Evolutionary conservation across 108 stramenopile genomes (phyloP).

Genomic region (Chaetoceros tenuissimus): DNA sequence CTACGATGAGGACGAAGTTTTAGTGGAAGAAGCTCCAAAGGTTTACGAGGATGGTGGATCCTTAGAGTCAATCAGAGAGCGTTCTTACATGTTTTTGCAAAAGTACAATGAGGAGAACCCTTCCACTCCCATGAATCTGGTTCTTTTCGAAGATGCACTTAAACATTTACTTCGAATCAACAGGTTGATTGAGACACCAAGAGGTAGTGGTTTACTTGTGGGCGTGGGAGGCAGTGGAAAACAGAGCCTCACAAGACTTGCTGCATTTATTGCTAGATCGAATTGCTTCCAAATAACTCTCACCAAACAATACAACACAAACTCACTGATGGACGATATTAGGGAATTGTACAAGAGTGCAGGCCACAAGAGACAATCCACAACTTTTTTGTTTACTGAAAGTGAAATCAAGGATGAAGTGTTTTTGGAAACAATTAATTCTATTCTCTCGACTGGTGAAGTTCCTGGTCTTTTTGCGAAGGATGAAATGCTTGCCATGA

Average conservation of each 20-base stretch:
- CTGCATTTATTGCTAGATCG: conserved; percentile 72
- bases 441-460: conserved; percentile 82
- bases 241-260: conserved; percentile 77
- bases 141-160: conserved; percentile 87
- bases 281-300: conserved; percentile 87
- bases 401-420: conserved; percentile 88
- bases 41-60: conserved; percentile 84
- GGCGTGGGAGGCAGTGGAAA: conserved; percentile 91
- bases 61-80: conserved; percentile 56
- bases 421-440: conserved; percentile 86
- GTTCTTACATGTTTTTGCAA: conserved; percentile 61
- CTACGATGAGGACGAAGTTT: conserved; percentile 74
- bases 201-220: conserved; percentile 79
- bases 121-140: conserved; percentile 78
- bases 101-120: conserved; percentile 81
- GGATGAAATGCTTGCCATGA: conserved; percentile 92
- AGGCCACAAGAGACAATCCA: conserved; percentile 69
- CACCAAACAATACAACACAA: conserved; percentile 80
- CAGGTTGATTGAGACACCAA: conserved; percentile 81
- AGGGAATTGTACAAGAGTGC: conserved; percentile 75
- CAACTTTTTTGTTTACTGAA: conserved; percentile 88
- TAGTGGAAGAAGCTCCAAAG: conserved; percentile 81
- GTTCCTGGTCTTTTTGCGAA: conserved; percentile 87
- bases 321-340: conserved; percentile 76
- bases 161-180: conserved; percentile 78